Evolutionary conservation across 257 asterid genomes (phyloP), one percentile per base, ranked within the genome.

Genomic region (Solanum infundibuliforme): DNA sequence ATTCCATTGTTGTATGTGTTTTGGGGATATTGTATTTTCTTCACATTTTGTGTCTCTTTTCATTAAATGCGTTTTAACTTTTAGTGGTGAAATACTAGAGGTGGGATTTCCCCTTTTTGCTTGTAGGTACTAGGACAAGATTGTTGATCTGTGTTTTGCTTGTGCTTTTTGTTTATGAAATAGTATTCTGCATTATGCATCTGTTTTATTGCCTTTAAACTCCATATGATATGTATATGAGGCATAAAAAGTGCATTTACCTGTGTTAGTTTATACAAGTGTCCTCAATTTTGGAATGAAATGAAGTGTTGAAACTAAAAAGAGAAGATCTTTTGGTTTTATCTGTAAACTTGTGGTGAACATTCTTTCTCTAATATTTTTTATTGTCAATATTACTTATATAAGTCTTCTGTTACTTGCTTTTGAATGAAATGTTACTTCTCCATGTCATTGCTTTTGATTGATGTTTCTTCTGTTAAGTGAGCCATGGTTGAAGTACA

Each of bases 51-150:
- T 86, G 62, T 29, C 36, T 8, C 87, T 34, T 84, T 86, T 88
- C 89, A 87, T 89, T 60, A 65, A 83, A 75, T 69, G 87, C 66
- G 62, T 85, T 81, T 88, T 88, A 84, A 68, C 89, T 71, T 79
- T 87, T 88, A 85, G 23, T 86, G 92, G 86, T 38, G 13, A 90
- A 38, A 41, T 86, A 29, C 23, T 29, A 11, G 46, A 83, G 88
- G 82, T 77, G 86, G 89, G 89, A 75, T 88, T 90, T 83, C 74
- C 52, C 39, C 73, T 41, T 77, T 86, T 86, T 18, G 41, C 66
- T 86, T 72, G 84, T 83, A 75, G 65, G 73, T 87, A 41, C 41
- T 83, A 81, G 86, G 90, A 86, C 92, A 87, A 29, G 68, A n/a
- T 16, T 48, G 20, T 20, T 87, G 90, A 90, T 89, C 85, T 88